Base-by-base conservation (phyloP, 495 filamentous ascomycete genomes). In the Penicillium simplicissimum region DNA sequence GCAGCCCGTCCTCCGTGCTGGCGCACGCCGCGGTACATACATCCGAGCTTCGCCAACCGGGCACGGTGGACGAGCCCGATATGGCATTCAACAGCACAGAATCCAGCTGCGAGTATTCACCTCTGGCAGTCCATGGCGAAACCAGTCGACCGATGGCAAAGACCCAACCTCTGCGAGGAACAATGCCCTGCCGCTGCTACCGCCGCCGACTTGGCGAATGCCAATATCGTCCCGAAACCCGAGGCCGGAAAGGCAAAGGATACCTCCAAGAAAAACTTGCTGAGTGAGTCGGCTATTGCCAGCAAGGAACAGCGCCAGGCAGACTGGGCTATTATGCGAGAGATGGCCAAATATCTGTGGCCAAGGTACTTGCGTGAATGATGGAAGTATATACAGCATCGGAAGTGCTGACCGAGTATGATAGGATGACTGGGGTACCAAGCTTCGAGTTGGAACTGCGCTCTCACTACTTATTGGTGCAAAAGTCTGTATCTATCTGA, bases 241-340 rank as follows among this genome's bases (percentile, higher is more conserved):
- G 66, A 68, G 52, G 67, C 58, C 38, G 52, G 57, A 47, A 59
- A 72, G 65, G 69, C 57, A 15, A 77, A 75, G 65, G 52, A 66
- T 36, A 59, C 73, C 35, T 72, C 70, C n/a, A 80, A 79, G 61
- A 84, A 82, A 56, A 71, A 81, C 55, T 70, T 90, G 40, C 78
- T 89, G 37, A 77, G 77, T 31, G 86, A 88, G 70, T 68, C 82
- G 53, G 77, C 74, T 5, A 68, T 83, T 34, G 80, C 83, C 3
- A 89, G 84, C 10, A 90, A 92, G 66, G 93, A 96, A 73, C 95
- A 98, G 76, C 84, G 95, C 49, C 96, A 92, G 75, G 96, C 93
- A 7, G 95, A 98, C 63, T 98, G 96, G 95, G 92, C 91, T 8
- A 98, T 98, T 49, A 94, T 98, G 80, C 96, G 92, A 76, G 92